A percentile compares a stretch with the other conserved stretches of the same genome.
Evolutionary conservation across 768 basidiomycete genomes (phyloP).

Genomic region (Lentinula edodes): DNA sequence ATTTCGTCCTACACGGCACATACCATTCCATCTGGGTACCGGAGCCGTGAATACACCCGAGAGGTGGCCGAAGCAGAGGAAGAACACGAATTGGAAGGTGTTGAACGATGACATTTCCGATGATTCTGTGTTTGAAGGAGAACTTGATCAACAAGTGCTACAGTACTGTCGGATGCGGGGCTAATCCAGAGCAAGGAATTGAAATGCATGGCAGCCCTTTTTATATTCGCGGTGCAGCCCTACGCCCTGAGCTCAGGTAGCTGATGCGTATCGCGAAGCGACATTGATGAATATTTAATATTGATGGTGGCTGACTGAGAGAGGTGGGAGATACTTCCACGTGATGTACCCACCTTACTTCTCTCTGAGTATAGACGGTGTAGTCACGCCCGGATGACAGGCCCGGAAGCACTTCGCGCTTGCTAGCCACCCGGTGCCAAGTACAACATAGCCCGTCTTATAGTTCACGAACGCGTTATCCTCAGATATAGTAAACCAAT

Average conservation of each 20-base stretch:
- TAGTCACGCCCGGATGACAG: too few relatives aligned
- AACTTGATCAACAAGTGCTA: conserved; percentile 5
- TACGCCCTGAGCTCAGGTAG: background rate
- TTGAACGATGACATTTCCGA: background rate
- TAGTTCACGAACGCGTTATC: too few relatives aligned
- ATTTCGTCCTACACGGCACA: background rate
- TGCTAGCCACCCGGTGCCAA: too few relatives aligned
- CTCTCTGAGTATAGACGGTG: too few relatives aligned
- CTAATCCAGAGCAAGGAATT: conserved; percentile 4
- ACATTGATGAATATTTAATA: background rate
- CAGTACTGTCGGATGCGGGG: background rate
- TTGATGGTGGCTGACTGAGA: too few relatives aligned
- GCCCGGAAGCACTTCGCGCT: too few relatives aligned
- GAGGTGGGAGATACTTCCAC: too few relatives aligned
- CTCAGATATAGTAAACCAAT: too few relatives aligned
- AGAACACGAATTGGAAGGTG: background rate
- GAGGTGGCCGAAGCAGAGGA: conserved; percentile 1
- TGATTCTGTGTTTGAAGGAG: background rate
- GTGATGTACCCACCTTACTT: too few relatives aligned
- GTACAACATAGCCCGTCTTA: too few relatives aligned
- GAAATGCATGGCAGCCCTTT: background rate
- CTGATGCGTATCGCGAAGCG: background rate
- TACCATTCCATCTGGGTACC: background rate
- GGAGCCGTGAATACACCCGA: background rate
- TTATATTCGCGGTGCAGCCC: background rate